Evolutionary conservation across 345 rosid species (phyloP).

Genomic region (Salix brachista): DNA sequence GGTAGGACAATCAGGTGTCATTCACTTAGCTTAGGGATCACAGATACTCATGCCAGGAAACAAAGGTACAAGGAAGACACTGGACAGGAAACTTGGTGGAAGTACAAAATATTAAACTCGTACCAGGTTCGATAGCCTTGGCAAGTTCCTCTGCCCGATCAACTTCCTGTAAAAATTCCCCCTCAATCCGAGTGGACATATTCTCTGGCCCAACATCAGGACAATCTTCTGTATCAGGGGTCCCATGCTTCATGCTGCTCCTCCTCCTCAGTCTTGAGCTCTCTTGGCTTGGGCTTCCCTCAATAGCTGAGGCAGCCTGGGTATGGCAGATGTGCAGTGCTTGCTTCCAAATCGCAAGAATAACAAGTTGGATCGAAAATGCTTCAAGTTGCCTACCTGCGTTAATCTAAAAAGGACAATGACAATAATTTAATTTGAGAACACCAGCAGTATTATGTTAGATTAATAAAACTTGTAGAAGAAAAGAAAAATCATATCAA

Average conservation of each 20-base stretch:
- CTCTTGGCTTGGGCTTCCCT: constrained; percentile 71
- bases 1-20: neutral
- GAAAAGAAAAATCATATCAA: constrained; percentile 4
- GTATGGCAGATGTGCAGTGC: constrained; percentile 90
- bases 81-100: neutral
- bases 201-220: constrained; percentile 40
- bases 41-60: neutral
- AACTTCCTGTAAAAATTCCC: constrained; percentile 72
- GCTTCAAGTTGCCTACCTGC: constrained; percentile 61
- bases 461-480: constrained; percentile 1
- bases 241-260: constrained; percentile 46
- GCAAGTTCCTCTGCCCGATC: constrained; percentile 85
- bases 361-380: constrained; percentile 86
- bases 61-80: neutral
- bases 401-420: constrained; percentile 41
- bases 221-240: constrained; percentile 39
- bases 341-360: constrained; percentile 95
- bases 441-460: neutral
- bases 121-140: constrained; percentile 73
- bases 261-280: constrained; percentile 44
- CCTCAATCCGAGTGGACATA: constrained; percentile 58
- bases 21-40: neutral
- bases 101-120: constrained; percentile 4
- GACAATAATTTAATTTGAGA: constrained; percentile 6
- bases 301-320: constrained; percentile 81